Conservation (phyloP, 495 filamentous ascomycete genomes). For the Lasiosphaeria hispida region DNA sequence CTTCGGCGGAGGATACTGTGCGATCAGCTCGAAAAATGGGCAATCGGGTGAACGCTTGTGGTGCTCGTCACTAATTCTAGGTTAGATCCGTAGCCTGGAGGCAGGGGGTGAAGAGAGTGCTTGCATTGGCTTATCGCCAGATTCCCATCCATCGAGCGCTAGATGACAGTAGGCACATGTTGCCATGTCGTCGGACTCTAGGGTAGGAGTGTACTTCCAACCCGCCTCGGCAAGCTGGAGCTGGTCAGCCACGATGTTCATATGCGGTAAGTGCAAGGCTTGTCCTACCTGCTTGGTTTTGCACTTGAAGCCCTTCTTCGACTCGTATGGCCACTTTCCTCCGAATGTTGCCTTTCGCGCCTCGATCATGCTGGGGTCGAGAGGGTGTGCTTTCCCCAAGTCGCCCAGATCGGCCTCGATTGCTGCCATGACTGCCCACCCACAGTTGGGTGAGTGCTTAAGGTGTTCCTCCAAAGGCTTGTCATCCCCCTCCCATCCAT, state of each 20-base stretch:
- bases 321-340: conserved; percentile 80
- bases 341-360: conserved; percentile 81
- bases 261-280: neutral
- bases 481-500: conserved; percentile 87
- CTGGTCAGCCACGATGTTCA: conserved; percentile 21
- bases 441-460: conserved; percentile 74
- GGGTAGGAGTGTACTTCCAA: conserved; percentile 86
- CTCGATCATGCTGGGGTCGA: conserved; percentile 61
- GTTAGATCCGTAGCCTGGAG: conserved; percentile 21
- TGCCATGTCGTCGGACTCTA: conserved; percentile 77
- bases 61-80: conserved; percentile 71
- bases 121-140: conserved; percentile 81
- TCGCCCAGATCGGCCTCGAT: conserved; percentile 67
- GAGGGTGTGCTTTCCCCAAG: conserved; percentile 67
- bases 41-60: conserved; percentile 73
- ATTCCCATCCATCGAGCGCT: conserved; percentile 87
- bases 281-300: conserved; percentile 74
- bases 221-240: conserved; percentile 82
- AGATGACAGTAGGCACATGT: conserved; percentile 86
- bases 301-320: conserved; percentile 82
- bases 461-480: conserved; percentile 79
- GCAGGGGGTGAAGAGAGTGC: conserved; percentile 29
- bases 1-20: conserved; percentile 44
- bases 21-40: conserved; percentile 67
- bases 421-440: conserved; percentile 79